phyloP scores from a whole-genome alignment of 129 eudicot species.

The Chrysanthemum seticuspe region DNA sequence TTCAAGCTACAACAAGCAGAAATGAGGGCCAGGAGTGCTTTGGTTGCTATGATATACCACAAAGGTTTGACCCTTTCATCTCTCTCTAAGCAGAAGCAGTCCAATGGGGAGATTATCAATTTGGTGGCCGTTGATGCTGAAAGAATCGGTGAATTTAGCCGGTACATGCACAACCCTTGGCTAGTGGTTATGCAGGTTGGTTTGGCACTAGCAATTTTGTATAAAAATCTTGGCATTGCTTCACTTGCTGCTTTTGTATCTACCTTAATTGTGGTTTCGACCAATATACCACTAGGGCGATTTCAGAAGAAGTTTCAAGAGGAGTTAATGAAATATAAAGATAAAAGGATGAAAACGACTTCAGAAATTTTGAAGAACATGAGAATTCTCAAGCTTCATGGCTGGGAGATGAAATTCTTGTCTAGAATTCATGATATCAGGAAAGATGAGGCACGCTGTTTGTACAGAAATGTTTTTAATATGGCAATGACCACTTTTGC shows the following conservation, averaged over 20 bases:
- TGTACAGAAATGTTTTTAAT: slow-evolving; percentile 51
- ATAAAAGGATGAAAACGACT: slow-evolving; percentile 81
- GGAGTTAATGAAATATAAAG: slow-evolving; percentile 69
- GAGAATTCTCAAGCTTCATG: slow-evolving; percentile 90
- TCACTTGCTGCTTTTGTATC: slow-evolving; percentile 63
- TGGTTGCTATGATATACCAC: slow-evolving; percentile 63
- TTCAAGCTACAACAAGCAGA: slow-evolving; percentile 67
- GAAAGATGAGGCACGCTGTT: slow-evolving; percentile 60
- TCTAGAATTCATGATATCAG: slow-evolving; percentile 61
- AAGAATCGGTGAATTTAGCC: slow-evolving; percentile 60
- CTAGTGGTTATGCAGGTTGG: slow-evolving; percentile 60
- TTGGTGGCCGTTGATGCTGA: slow-evolving; percentile 85
- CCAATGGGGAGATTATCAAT: slow-evolving; percentile 79
- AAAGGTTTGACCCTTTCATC: slow-evolving; percentile 71
- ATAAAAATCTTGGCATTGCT: slow-evolving; percentile 68
- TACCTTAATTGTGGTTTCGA: slow-evolving; percentile 55
- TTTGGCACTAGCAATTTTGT: slow-evolving; percentile 59
- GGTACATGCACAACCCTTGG: slow-evolving; percentile 83
- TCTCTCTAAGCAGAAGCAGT: slow-evolving; percentile 61
- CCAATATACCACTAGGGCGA: slow-evolving; percentile 61
- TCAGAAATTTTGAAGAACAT: slow-evolving; percentile 84
- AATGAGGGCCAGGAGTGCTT: slow-evolving; percentile 48
- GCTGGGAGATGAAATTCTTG: slow-evolving; percentile 95
- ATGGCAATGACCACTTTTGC: slow-evolving; percentile 43
- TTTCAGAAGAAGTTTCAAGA: slow-evolving; percentile 68